Percentiles rank a stretch among this genome's conserved stretches.
Evolutionary conservation across 768 basidiomycete genomes (phyloP).

Genomic region (Suillus placidus): DNA sequence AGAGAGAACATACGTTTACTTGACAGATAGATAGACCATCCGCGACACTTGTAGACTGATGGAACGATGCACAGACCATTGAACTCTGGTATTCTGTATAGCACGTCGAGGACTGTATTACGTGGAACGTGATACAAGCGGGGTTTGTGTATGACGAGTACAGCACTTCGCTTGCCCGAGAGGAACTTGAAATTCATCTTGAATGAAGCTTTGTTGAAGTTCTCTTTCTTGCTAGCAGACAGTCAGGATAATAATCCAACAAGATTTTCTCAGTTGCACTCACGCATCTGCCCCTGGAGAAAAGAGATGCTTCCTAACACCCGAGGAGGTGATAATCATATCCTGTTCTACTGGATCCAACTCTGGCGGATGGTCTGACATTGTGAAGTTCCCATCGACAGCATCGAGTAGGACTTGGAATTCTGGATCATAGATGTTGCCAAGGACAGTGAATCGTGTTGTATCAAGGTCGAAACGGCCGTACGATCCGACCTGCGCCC

Average conservation of each 20-base stretch:
- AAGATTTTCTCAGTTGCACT: slow-evolving; percentile 10
- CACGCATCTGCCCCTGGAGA: slow-evolving; percentile 23
- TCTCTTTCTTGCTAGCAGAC: slow-evolving; percentile 17
- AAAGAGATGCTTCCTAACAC: slow-evolving; percentile 18
- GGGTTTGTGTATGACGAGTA: slow-evolving; percentile 37
- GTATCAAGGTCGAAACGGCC: slow-evolving; percentile 33
- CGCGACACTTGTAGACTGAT: slow-evolving; percentile 33
- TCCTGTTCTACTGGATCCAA: slow-evolving; percentile 24
- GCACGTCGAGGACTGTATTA: slow-evolving; percentile 25
- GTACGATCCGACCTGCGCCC: slow-evolving; percentile 37
- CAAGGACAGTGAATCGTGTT: slow-evolving; percentile 31
- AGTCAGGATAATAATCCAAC: neutral
- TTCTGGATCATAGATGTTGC: slow-evolving; percentile 35
- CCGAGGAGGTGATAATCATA: slow-evolving; percentile 27
- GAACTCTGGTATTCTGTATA: slow-evolving; percentile 30
- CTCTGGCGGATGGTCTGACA: slow-evolving; percentile 22
- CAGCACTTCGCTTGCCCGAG: slow-evolving; percentile 30
- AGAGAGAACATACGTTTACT: slow-evolving; percentile 23
- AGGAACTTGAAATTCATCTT: slow-evolving; percentile 39
- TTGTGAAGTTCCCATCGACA: neutral
- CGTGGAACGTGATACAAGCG: slow-evolving; percentile 23
- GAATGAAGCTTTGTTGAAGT: slow-evolving; percentile 34
- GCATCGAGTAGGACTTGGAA: slow-evolving; percentile 23
- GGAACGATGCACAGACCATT: slow-evolving; percentile 37
- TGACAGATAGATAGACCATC: slow-evolving; percentile 37